phyloP scores from a whole-genome alignment of 73 alveolate species.

The Diophrys appendiculata region DNA sequence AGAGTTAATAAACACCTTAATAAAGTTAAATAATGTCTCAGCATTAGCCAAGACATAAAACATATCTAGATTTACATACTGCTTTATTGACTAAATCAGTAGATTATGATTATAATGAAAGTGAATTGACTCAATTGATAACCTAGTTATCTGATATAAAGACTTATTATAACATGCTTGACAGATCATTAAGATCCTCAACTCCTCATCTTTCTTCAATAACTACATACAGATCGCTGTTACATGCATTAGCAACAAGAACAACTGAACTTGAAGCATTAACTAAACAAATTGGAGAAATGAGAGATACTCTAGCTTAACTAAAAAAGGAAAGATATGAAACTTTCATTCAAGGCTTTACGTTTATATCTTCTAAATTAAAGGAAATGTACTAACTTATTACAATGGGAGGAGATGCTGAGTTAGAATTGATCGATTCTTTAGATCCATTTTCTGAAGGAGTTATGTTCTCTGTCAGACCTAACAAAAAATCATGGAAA shows the following conservation, averaged over 20 bases:
- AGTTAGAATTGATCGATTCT: constrained; percentile 79
- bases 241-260: constrained; percentile 62
- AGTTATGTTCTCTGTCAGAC: constrained; percentile 85
- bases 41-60: not conserved
- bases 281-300: constrained; percentile 52
- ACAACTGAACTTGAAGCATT: constrained; percentile 61
- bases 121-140: constrained; percentile 14
- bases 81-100: not conserved
- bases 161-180: constrained; percentile 16
- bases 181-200: constrained; percentile 35
- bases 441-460: constrained; percentile 93
- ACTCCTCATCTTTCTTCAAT: constrained; percentile 73
- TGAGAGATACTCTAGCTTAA: constrained; percentile 55
- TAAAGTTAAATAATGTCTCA: not conserved
- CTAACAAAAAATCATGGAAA: constrained; percentile 90
- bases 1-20: constrained; percentile 16
- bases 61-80: not conserved
- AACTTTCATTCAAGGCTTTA: constrained; percentile 85
- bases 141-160: constrained; percentile 16
- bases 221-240: constrained; percentile 56
- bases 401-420: constrained; percentile 75
- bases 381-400: constrained; percentile 74
- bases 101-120: not conserved
- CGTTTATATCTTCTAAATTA: constrained; percentile 62
- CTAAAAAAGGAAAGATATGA: constrained; percentile 76